These are phyloP conservation scores for Chytriomyces confervae DNA, from an alignment of 192 early-diverging fungal species.

Conservation along the genomic window DNA sequence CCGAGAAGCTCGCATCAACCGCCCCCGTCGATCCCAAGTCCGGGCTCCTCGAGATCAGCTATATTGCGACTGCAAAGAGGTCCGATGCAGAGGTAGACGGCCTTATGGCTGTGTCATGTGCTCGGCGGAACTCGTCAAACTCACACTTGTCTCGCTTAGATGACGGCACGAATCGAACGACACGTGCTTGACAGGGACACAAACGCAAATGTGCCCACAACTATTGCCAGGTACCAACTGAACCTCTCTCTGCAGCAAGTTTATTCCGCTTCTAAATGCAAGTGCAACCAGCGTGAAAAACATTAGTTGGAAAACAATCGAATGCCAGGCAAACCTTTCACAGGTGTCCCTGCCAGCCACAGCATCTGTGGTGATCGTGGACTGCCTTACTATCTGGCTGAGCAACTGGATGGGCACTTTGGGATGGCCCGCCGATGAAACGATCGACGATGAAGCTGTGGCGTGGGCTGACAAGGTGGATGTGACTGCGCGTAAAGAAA, in stretches of 20 bases:
- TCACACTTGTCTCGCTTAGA: too few species aligned
- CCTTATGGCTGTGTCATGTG: constrained; percentile 5
- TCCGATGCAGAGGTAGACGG: constrained; percentile 33
- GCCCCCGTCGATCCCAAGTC: neutral
- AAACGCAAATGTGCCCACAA: constrained; percentile 3
- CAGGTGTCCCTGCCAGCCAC: neutral
- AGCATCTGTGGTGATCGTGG: constrained; percentile 29
- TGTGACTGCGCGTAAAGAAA: constrained; percentile 27
- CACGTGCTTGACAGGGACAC: constrained; percentile 25
- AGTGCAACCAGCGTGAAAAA: neutral
- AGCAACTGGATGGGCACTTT: constrained; percentile 28
- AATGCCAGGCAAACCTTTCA: constrained; percentile 15
- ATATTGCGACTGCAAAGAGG: constrained; percentile 34
- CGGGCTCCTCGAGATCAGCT: constrained; percentile 4
- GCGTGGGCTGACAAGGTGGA: constrained; percentile 32
- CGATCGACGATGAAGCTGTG: constrained; percentile 34
- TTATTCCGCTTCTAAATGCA: too few species aligned
- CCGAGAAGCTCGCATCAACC: constrained; percentile 36
- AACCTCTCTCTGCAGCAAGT: too few species aligned
- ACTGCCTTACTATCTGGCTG: constrained; percentile 41
- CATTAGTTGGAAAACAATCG: constrained; percentile 4
- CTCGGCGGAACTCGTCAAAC: neutral
- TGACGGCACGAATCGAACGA: constrained; percentile 29
- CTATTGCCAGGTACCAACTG: too few species aligned
- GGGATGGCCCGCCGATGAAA: constrained; percentile 20